These are phyloP conservation scores for Pestalotiopsis fici DNA, from an alignment of 2,329 filamentous ascomycete genomes.

Conservation along the genomic window DNA sequence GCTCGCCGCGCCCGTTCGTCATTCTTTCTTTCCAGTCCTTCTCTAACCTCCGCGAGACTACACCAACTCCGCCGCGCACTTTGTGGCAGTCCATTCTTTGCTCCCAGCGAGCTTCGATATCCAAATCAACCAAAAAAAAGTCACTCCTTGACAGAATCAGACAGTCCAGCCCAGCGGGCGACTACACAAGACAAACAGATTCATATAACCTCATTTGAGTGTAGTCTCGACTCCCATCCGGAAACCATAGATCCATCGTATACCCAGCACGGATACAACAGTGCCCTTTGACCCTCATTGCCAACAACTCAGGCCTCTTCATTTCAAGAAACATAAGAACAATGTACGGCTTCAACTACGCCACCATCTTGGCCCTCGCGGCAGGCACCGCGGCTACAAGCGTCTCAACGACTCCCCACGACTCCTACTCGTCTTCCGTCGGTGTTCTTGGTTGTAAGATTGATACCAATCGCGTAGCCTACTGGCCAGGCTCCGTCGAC, in stretches of 20 bases:
- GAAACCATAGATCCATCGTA: background rate
- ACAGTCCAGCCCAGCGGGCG: constrained; percentile 3
- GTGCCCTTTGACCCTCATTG: background rate
- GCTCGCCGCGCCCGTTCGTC: background rate
- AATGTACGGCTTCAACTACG: constrained; percentile 1
- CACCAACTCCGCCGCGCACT: background rate
- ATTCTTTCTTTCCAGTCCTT: background rate
- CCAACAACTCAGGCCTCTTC: background rate
- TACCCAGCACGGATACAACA: background rate
- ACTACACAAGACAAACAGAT: background rate
- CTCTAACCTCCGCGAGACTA: background rate
- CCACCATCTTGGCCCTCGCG: constrained; percentile 3
- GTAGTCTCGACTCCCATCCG: background rate
- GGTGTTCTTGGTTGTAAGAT: constrained; percentile 63
- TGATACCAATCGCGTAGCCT: constrained; percentile 61
- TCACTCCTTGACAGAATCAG: constrained; percentile 3
- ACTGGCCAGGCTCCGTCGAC: constrained; percentile 55
- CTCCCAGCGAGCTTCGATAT: constrained; percentile 1
- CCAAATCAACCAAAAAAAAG: background rate
- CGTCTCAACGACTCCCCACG: constrained; percentile 54
- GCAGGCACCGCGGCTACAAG: constrained; percentile 14
- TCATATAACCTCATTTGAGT: background rate
- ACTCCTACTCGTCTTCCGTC: constrained; percentile 55
- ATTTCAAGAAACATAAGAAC: background rate
- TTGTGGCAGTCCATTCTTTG: constrained; percentile 5